Base-by-base conservation (phyloP, 2,329 filamentous ascomycete species). In the Aspergillus ochraceoroseus region DNA sequence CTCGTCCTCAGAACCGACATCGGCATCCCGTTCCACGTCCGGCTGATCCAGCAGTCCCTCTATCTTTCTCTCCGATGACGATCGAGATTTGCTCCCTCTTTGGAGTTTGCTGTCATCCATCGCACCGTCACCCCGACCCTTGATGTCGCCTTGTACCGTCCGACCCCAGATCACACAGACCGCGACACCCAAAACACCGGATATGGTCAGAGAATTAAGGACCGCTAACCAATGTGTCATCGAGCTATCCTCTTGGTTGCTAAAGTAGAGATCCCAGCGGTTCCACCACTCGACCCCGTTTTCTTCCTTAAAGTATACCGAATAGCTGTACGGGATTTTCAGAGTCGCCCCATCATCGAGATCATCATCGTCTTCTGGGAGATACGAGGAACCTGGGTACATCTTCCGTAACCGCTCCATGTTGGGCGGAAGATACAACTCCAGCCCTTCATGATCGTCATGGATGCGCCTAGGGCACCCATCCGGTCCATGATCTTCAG, bases 201-300 rank as follows among this genome's bases (percentile, higher is more conserved):
- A 86, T 51, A 94, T 92, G 50, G 88, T 82, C 49, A 94, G 65
- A 0, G 87, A 92, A 67, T 94, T 94, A 63, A 92, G 65, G 48
- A 94, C 90, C 23, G 87, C 87, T 41, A 94, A 73, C 85, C 87
- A 94, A 61, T 94, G 87, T 15, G 90, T 86, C 58, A 80, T 81
- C 17, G 79, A 82, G 31, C 84, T 85, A 51, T 90, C 85, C 43
- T 87, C 83, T 58, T 92, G 85, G 61, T 90, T 88, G 44, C 84
- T 85, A 66, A 94, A 94, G 64, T 94, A 94, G 39, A 90, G 70
- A 56, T 94, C 85, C 87, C 88, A 95, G 39, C 87, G 78, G 53
- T 82, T 86, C 41, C 74, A 72, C 88, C 88, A 95, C 49, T 92
- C 86, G 35, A 94, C 71, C 13, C 75, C 78, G 28, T 82, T 77